phyloP scores from a whole-genome alignment of 1,284 basidiomycete species.

The Trametes sp. region DNA sequence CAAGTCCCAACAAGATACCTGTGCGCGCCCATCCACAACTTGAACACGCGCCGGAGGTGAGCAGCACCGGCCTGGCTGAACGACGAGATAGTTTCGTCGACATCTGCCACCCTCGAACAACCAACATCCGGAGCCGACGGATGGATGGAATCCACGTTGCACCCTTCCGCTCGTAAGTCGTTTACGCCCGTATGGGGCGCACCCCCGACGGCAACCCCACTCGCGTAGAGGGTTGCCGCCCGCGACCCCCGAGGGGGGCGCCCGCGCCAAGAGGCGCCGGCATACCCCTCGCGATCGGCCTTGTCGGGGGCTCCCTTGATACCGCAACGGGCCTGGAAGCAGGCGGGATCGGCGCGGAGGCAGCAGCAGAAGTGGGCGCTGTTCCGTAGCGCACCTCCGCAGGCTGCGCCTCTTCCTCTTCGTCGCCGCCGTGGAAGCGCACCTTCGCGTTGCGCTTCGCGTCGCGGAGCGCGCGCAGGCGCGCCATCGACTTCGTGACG shows the following conservation, averaged over 20 bases:
- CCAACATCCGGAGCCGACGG: conserved; percentile 12
- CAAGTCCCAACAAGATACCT: neutral
- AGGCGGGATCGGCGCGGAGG: conserved; percentile 2
- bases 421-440: conserved; percentile 31
- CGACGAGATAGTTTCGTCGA: neutral
- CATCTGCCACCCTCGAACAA: neutral
- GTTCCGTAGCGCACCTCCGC: conserved; percentile 3
- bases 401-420: conserved; percentile 8
- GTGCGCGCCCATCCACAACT: neutral
- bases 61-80: no score
- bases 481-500: conserved; percentile 51
- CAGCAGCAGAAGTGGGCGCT: neutral
- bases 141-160: neutral
- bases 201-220: conserved; percentile 38
- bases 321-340: conserved; percentile 1
- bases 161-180: neutral
- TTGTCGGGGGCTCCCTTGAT: conserved; percentile 23
- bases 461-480: conserved; percentile 61
- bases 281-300: conserved; percentile 26
- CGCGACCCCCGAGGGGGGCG: conserved; percentile 27
- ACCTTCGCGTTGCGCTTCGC: conserved; percentile 52
- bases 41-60: neutral
- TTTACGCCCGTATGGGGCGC: conserved; percentile 27
- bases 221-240: conserved; percentile 34
- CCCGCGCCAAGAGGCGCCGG: conserved; percentile 24